Evolutionary conservation across 768 basidiomycete species (phyloP), one percentile per base, ranked within the genome.

Genomic region (Boletus edulis): DNA sequence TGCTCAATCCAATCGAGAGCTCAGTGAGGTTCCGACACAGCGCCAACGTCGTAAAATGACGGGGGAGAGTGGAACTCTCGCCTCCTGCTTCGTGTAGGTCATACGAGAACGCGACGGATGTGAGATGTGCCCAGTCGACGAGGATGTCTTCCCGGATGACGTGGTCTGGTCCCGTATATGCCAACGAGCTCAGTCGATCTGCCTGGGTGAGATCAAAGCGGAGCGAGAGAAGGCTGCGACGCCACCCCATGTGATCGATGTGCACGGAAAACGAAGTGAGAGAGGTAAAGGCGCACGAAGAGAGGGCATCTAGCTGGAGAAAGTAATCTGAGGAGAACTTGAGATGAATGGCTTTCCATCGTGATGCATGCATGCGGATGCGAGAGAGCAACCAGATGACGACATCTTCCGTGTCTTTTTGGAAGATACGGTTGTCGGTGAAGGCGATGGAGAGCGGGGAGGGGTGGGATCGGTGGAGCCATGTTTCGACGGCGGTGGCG

Each of bases 281-380:
- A 4, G 67, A 59, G 0, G 64, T 56, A 27, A 66, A 66, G 0
- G 54, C 50, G 18, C 62, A 66, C 0, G 63, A 57, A 6, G 67
- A 64, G 11, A 68, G 55, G 8, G 24, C 39, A 18, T 51, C 32
- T 11, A 68, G 54, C 24, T 46, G 57, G 1, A 42, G 27, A 41
- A 68, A 68, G 43, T 68, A 68, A 35, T 66, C 64, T 3, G 67
- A 66, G 35, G 67, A 68, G 45, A 68, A 55, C 34, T 68, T 58
- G 52, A 68, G 62, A 49, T 64, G 50, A 4, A 68, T 64, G 14
- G 54, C 47, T n/a, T 60, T 64, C 67, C 67, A 69, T 35, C 67
- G 49, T 5, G 51, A 17, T 11, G 67, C 62, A 37, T 68, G 47
- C 20, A 10, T 45, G 6, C 52, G 45, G 15, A 68, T 64, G 40